phyloP scores from a whole-genome alignment of 1,284 basidiomycete genomes.

The Malassezia arunalokei region DNA sequence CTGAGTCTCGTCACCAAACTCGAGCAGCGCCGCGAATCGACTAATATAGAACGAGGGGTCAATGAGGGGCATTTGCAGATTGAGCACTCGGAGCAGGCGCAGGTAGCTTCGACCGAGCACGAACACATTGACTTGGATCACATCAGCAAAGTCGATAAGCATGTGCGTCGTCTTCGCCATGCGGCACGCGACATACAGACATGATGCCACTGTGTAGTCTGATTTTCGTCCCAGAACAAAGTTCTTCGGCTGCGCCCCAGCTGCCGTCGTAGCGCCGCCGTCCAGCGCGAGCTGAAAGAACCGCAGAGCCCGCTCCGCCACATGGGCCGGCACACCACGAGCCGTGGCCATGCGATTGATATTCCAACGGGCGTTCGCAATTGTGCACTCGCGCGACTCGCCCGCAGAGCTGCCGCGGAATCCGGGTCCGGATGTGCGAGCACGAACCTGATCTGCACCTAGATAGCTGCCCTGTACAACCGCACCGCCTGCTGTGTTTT shows the following conservation, averaged over 20 bases:
- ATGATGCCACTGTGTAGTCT: constrained; percentile 85
- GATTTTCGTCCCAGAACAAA: constrained; percentile 61
- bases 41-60: constrained; percentile 96
- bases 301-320: constrained; percentile 68
- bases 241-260: constrained; percentile 35
- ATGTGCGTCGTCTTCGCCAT: constrained; percentile 82
- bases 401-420: constrained; percentile 39
- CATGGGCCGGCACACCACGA: constrained; percentile 65
- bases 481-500: constrained; percentile 79
- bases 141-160: constrained; percentile 80
- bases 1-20: constrained; percentile 87
- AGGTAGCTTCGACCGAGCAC: constrained; percentile 92
- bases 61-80: constrained; percentile 70
- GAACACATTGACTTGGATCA: constrained; percentile 72
- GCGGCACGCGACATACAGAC: constrained; percentile 84
- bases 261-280: constrained; percentile 49
- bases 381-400: constrained; percentile 62
- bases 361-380: constrained; percentile 69
- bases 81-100: constrained; percentile 77
- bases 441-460: constrained; percentile 59
- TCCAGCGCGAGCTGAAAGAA: constrained; percentile 87
- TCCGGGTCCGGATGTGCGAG: constrained; percentile 35
- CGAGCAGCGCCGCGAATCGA: constrained; percentile 87
- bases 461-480: constrained; percentile 92
- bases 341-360: constrained; percentile 69